phyloP scores from a whole-genome alignment of 371 early-diverging fungal species.

The Mortierella sp. region DNA sequence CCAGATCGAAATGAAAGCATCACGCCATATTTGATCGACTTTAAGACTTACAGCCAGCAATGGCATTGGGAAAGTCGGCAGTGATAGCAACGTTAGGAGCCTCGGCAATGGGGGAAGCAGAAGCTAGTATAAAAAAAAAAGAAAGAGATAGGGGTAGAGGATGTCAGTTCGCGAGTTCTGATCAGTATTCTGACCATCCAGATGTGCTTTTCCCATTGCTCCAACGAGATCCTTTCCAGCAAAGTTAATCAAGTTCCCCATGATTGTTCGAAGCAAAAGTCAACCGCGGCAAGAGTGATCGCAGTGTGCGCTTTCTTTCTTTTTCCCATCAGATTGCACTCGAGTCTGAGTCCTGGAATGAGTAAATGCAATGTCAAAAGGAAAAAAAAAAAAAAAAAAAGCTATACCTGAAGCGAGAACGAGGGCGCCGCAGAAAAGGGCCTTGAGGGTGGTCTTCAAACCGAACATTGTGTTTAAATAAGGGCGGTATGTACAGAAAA shows the following conservation, averaged over 20 bases:
- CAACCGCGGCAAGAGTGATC: too few relatives aligned
- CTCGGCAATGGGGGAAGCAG: constrained; percentile 29
- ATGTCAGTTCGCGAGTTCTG: background rate
- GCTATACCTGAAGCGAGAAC: constrained; percentile 50
- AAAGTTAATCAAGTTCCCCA: background rate
- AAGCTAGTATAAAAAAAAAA: constrained; percentile 24
- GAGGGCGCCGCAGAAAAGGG: constrained; percentile 50
- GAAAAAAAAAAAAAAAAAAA: background rate
- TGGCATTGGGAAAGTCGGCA: constrained; percentile 53
- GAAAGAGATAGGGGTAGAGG: background rate
- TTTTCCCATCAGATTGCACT: constrained; percentile 2
- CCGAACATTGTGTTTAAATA: constrained; percentile 37
- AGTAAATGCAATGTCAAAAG: background rate
- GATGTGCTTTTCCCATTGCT: background rate
- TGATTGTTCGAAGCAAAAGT: too few relatives aligned
- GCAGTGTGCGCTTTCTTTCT: too few relatives aligned
- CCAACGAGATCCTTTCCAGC: background rate
- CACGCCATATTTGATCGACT: background rate
- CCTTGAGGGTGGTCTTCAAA: constrained; percentile 55
- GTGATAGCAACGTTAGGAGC: constrained; percentile 36
- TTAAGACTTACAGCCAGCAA: constrained; percentile 46
- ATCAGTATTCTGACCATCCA: constrained; percentile 2
- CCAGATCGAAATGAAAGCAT: background rate
- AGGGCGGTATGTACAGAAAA: constrained; percentile 13
- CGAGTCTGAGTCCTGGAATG: background rate